A percentile compares a stretch with the other conserved stretches of the same genome.
These are phyloP conservation scores for Calonectria pteridis DNA, from an alignment of 2,329 filamentous ascomycete species.

Conservation along the genomic window DNA sequence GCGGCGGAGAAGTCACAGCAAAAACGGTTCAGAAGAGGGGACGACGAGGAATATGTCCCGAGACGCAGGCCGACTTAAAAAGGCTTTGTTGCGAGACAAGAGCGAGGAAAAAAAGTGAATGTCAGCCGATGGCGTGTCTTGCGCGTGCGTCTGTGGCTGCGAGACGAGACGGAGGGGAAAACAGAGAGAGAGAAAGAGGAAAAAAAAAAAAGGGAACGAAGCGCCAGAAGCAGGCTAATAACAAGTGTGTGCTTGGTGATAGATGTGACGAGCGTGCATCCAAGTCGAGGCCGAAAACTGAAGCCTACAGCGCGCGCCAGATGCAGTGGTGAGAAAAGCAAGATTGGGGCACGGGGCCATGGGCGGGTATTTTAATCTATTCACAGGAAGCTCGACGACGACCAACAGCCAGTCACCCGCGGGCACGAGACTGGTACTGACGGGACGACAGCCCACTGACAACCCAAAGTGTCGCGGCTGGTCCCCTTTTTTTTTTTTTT, in stretches of 20 bases:
- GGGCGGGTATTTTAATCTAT: conserved; percentile 25
- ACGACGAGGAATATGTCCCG: background rate
- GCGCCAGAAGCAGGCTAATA: conserved; percentile 18
- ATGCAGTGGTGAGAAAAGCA: conserved; percentile 4
- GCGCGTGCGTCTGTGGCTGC: conserved; percentile 26
- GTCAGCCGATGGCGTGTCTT: conserved; percentile 23
- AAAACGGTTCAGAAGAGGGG: conserved; percentile 17
- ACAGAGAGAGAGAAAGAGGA: background rate
- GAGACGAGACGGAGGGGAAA: background rate
- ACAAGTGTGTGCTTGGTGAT: background rate
- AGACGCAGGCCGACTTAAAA: conserved; percentile 6
- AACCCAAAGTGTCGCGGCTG: background rate
- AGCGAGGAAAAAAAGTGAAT: background rate
- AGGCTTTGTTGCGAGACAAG: conserved; percentile 10
- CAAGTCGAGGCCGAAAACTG: conserved; percentile 11
- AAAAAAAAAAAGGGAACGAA: conserved; percentile 12
- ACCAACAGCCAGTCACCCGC: background rate
- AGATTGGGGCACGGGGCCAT: conserved; percentile 17
- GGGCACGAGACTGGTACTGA: conserved; percentile 18
- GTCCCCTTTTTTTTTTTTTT: background rate
- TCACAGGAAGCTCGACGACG: background rate
- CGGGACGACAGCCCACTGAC: background rate
- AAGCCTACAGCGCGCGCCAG: conserved; percentile 4
- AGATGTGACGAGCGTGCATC: conserved; percentile 4
- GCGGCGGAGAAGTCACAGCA: conserved; percentile 21